Evolutionary conservation across 768 basidiomycete species (phyloP), one percentile per base, ranked within the genome.

Genomic region (Mycena rebaudengoi): DNA sequence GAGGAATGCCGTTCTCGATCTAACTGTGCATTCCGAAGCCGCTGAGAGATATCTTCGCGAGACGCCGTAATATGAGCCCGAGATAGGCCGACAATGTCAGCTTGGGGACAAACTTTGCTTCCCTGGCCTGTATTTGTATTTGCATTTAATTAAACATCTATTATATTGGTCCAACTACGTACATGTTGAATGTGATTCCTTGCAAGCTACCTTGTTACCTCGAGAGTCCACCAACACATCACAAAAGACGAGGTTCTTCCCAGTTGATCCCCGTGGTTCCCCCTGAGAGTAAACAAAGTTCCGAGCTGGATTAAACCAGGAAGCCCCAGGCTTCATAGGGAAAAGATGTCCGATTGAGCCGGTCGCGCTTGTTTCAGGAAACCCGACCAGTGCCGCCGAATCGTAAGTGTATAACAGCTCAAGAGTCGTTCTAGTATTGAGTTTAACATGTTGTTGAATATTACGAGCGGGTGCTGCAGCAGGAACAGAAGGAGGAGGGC

Each of bases 221-320:
- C 35, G 29, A 5, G 29, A 32, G 50, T 52, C 50, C 7, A 33
- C 33, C 10, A 52, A 21, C 5, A 52, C 7, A 21, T 37, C 33
- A 37, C 50, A 52, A 28, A 21, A 33, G 13, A 35, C 21, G 13
- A 13, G 7, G 29, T 35, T 20, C 25, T 28, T 32, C 21, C 30
- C 50, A n/a, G 30, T 52, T 35, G 50, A 25, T 25, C 50, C 50
- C 7, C 33, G 18, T 16, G 50, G 50, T 32, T 33, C 20, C 8
- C 46, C 46, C 25, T 28, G 46, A 35, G 50, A 52, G 26, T 52
- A 52, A 18, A 52, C 50, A 35, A 52, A 52, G 35, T 30, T 52
- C 10, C 50, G 50, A 20, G 33, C 33, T 10, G 50, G 50, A 21
- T 52, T 32, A 21, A 33, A 35, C 28, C 32, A 35, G 6, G 30